Evolutionary conservation across 2,329 filamentous ascomycete genomes (phyloP), one percentile per base, ranked within the genome.

Genomic region (Davidsoniella virescens): DNA sequence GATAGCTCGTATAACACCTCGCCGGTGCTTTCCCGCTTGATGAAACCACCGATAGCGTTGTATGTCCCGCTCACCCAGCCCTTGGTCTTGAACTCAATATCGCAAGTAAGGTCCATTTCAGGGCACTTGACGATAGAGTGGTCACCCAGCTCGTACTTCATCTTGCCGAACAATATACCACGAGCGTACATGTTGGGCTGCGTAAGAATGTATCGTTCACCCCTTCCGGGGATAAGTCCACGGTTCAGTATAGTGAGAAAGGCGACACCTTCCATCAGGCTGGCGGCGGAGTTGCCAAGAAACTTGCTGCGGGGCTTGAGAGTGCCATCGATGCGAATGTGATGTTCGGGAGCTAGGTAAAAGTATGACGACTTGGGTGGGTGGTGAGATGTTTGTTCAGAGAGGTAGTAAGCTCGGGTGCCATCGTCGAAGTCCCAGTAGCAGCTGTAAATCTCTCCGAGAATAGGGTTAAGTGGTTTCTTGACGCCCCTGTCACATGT

Each of bases 131-230:
- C 85, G 59, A 87, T 86, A 63, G 88, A 94, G 68, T 94, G 88
- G 63, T 96, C 90, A 56, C 90, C 92, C 6, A 98, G 78, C 68
- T 98, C 92, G 65, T 96, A 98, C 65, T 95, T 96, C 92, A 98
- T 96, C 65, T 95, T 96, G 44, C 92, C 92, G 60, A 98, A 95
- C 7, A 98, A 71, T 54, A 98, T 96, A 36, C 92, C 90, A 55
- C 92, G 78, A 18, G 90, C 92, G 64, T 98, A 98, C 87, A 98
- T 98, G 69, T 98, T 98, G 16, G 92, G 92, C 61, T 98, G 92
- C 4, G 92, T 96, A 48, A 96, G 67, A 60, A 93, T 85, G 65
- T 94, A 96, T 80, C 80, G 75, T 67, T 98, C 92, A 52, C 84
- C 84, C 55, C 70, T 74, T 44, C 72, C 69, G 26, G 69, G 71